Evolutionary conservation across 2,329 filamentous ascomycete species (phyloP), one percentile per base, ranked within the genome.

Genomic region (Talaromyces sp.): DNA sequence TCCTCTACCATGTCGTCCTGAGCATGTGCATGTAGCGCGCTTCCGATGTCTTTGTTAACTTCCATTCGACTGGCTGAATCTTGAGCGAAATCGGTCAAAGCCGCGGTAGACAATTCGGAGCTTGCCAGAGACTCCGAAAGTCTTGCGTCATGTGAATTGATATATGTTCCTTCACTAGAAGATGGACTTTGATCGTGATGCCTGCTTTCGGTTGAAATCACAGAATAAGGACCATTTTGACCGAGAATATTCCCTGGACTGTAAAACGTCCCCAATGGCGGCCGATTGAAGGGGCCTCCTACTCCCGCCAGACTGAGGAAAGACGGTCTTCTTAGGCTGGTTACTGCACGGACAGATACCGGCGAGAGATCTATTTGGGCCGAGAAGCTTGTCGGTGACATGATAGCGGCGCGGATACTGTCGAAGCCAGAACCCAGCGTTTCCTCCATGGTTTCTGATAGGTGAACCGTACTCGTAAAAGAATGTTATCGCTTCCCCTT

Each of bases 11-110:
- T 67, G 27, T 76, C 72, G 58, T 72, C 73, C 34, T 73, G 70
- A 68, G 71, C 68, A 43, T 73, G 70, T 69, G 71, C 68, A 22
- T 71, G 64, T 62, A 73, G 65, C 22, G 72, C 71, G 11, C 68
- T 68, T 13, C 63, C 51, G 7, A 69, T 66, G 11, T 68, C 67
- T 34, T 72, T 65, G 1, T 71, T 70, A 15, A 2, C 2, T 36
- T 56, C 10, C 10, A 36, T 34, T 67, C 70, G 15, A 67, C 67
- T 22, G 1, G 8, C 69, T 68, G 1, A 67, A 38, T 38, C 19
- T 47, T 62, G 31, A 22, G 17, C 11, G 22, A 6, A 62, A 13
- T 29, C 60, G 43, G 29, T 19, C n/a, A 54, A 38, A 25, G 47
- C 5, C 17, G 22, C 2, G n/a, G 25, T 22, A 17, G 51, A 43